phyloP scores from a whole-genome alignment of 306 rosid genomes.

The Biancaea sappan region DNA sequence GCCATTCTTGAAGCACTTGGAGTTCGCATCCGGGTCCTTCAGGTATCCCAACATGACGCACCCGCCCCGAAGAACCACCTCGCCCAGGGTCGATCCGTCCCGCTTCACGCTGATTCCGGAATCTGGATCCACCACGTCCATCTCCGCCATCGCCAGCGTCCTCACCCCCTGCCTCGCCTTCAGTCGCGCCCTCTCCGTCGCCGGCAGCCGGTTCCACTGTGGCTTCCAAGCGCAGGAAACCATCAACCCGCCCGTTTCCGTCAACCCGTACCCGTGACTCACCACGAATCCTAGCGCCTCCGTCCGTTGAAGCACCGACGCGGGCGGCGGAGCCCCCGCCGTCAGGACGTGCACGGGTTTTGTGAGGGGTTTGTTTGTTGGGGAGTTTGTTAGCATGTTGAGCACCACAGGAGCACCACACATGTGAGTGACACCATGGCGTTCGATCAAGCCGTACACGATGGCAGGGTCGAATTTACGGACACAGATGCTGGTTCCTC shows the following conservation, averaged over 20 bases:
- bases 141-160: constrained; percentile 41
- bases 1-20: constrained; percentile 45
- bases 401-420: constrained; percentile 77
- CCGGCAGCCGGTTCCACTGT: constrained; percentile 60
- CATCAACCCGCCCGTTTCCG: constrained; percentile 53
- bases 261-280: constrained; percentile 68
- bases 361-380: constrained; percentile 32
- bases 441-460: constrained; percentile 43
- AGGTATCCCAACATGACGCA: constrained; percentile 66
- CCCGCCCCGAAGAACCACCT: constrained; percentile 57
- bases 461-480: constrained; percentile 48
- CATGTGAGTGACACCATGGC: constrained; percentile 67
- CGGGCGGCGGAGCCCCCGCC: constrained; percentile 73
- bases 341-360: constrained; percentile 57
- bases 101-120: constrained; percentile 44
- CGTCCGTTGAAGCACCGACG: constrained; percentile 48
- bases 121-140: constrained; percentile 52
- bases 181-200: constrained; percentile 59
- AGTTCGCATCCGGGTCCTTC: constrained; percentile 53
- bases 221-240: constrained; percentile 72
- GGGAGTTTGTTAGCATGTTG: constrained; percentile 59
- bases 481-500: constrained; percentile 64
- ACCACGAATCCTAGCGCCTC: constrained; percentile 63
- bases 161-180: constrained; percentile 80
- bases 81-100: constrained; percentile 54